Percentiles rank a stretch among this genome's conserved stretches.
Evolutionary conservation across 495 filamentous ascomycete species (phyloP).

Genomic region (Daldinia concentrica): DNA sequence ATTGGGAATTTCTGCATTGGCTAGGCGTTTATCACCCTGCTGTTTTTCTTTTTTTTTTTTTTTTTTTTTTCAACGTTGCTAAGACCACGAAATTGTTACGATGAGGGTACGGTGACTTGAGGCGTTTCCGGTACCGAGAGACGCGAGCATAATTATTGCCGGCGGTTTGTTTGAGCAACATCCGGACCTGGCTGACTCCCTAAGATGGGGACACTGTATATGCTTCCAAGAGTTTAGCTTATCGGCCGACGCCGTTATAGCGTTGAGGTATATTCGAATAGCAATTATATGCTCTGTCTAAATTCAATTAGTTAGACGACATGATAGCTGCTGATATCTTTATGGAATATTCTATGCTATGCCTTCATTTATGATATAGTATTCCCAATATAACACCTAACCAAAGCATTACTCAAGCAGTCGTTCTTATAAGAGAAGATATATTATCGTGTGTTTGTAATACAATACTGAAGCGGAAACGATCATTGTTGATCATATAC

Average conservation of each 20-base stretch:
- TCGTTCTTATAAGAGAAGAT: background rate
- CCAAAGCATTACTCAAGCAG: background rate
- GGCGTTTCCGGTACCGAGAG: background rate
- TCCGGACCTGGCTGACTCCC: background rate
- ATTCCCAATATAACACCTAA: background rate
- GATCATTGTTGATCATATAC: background rate
- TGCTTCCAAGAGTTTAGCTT: background rate
- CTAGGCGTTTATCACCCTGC: slow-evolving; percentile 29
- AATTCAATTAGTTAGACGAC: background rate
- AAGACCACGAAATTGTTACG: background rate
- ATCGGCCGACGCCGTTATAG: background rate
- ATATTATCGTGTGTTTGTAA: background rate
- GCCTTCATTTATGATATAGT: background rate
- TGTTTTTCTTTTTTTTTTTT: background rate
- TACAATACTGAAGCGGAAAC: background rate
- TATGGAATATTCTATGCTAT: background rate
- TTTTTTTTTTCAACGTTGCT: slow-evolving; percentile 5
- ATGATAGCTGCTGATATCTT: background rate
- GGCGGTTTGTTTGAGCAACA: background rate
- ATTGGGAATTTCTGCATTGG: slow-evolving; percentile 27
- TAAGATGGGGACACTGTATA: background rate
- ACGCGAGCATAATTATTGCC: background rate
- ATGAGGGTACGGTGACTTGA: background rate
- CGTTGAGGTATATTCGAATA: background rate
- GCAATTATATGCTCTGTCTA: too few species aligned